Percentiles rank a stretch among this genome's conserved stretches.
Conservation (phyloP, 495 filamentous ascomycete species). For the Hypoxylon trugodes region DNA sequence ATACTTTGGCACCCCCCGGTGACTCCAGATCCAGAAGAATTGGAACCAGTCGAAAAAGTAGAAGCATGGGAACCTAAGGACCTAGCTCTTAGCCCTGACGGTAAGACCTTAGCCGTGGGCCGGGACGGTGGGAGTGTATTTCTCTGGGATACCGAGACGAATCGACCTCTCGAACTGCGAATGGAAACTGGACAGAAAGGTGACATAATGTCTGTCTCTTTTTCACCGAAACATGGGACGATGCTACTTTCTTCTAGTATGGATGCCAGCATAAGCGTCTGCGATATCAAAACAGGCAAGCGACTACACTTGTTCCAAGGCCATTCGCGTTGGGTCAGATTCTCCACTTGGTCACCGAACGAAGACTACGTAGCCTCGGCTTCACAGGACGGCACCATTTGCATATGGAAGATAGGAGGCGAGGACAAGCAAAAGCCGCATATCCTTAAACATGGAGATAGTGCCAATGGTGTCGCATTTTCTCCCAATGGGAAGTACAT, state of each 20-base stretch:
- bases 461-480: not conserved
- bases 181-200: too few relatives aligned
- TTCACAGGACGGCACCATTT: not conserved
- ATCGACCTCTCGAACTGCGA: too few relatives aligned
- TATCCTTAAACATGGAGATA: not conserved
- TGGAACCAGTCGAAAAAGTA: too few relatives aligned
- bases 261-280: not conserved
- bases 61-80: too few relatives aligned
- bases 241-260: not conserved
- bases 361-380: not conserved
- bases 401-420: not conserved
- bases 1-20: too few relatives aligned
- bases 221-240: not conserved
- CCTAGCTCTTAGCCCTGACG: too few relatives aligned
- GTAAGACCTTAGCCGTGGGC: too few relatives aligned
- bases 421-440: not conserved
- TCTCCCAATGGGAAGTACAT: not conserved
- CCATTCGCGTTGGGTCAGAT: not conserved
- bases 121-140: too few relatives aligned
- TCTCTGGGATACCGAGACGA: too few relatives aligned
- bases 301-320: not conserved
- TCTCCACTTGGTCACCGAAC: not conserved
- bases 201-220: not conserved
- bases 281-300: not conserved
- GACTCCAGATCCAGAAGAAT: too few relatives aligned